phyloP scores from a whole-genome alignment of 164 flowering plant genomes.

The Vitis rotundifolia region DNA sequence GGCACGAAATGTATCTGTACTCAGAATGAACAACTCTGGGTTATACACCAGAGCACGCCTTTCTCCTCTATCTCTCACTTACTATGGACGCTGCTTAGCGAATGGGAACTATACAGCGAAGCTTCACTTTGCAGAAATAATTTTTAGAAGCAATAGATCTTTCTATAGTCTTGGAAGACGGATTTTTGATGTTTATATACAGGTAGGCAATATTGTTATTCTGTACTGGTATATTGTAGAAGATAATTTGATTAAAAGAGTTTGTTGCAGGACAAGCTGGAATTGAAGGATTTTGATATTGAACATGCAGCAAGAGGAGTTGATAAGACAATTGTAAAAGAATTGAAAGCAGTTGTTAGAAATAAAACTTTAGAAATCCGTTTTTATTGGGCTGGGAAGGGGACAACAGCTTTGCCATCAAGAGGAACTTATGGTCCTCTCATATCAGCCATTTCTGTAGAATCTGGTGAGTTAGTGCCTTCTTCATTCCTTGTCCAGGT shows the following conservation, averaged over 20 bases:
- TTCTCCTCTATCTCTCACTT: conserved; percentile 39
- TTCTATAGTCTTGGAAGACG: conserved; percentile 30
- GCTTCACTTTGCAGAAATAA: conserved; percentile 46
- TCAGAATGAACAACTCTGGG: conserved; percentile 12
- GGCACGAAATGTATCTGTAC: conserved; percentile 6
- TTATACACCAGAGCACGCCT: conserved; percentile 37
- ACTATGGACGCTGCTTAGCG: conserved; percentile 35
- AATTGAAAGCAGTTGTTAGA: conserved; percentile 22
- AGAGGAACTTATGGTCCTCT: conserved; percentile 41
- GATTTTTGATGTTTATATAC: conserved; percentile 42
- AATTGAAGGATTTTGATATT: conserved; percentile 46
- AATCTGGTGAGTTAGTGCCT: conserved; percentile 23
- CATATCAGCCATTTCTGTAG: conserved; percentile 44
- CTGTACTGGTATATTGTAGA: neutral
- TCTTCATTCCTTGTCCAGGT: no score
- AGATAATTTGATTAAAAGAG: neutral
- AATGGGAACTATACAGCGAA: conserved; percentile 37
- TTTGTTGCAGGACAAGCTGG: conserved; percentile 33
- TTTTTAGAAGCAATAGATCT: conserved; percentile 11
- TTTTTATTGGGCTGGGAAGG: conserved; percentile 48
- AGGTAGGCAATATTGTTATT: neutral
- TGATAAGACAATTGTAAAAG: conserved; percentile 16
- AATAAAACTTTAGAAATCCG: conserved; percentile 36
- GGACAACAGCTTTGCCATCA: conserved; percentile 38
- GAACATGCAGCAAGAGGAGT: conserved; percentile 30